These are phyloP conservation scores for Suillus weaverae DNA, from an alignment of 768 basidiomycete genomes.

Conservation along the genomic window DNA sequence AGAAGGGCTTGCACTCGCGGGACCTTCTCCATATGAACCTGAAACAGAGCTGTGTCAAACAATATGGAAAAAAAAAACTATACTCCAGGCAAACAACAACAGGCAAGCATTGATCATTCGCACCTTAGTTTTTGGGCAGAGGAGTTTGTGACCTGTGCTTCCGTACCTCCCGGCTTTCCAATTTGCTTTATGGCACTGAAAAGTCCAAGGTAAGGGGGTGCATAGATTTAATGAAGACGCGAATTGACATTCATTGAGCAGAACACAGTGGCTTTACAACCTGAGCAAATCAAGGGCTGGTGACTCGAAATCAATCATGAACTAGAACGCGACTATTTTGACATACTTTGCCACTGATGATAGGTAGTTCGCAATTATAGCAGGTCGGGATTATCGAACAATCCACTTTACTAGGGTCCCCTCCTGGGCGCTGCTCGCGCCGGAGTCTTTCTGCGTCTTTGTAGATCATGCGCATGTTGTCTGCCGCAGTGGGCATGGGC, in stretches of 20 bases:
- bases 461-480: constrained; percentile 29
- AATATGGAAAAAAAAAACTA: neutral
- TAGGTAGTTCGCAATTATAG: constrained; percentile 19
- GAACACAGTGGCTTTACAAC: constrained; percentile 29
- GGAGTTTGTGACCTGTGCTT: constrained; percentile 30
- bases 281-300: constrained; percentile 29
- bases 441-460: constrained; percentile 27
- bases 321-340: neutral
- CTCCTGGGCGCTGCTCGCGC: constrained; percentile 25
- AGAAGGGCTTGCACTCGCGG: constrained; percentile 34
- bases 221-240: neutral
- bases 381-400: constrained; percentile 25
- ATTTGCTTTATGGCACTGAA: constrained; percentile 35
- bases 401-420: constrained; percentile 30
- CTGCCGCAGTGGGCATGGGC: constrained; percentile 23
- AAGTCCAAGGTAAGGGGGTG: constrained; percentile 1
- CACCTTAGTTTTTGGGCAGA: constrained; percentile 37
- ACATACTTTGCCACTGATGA: constrained; percentile 22
- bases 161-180: constrained; percentile 35
- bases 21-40: constrained; percentile 41
- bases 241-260: constrained; percentile 29
- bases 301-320: neutral
- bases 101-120: constrained; percentile 3
- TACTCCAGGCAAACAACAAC: neutral
- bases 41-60: neutral